phyloP scores from a whole-genome alignment of 331 rosid genomes.

The Pyrus hybrid region DNA sequence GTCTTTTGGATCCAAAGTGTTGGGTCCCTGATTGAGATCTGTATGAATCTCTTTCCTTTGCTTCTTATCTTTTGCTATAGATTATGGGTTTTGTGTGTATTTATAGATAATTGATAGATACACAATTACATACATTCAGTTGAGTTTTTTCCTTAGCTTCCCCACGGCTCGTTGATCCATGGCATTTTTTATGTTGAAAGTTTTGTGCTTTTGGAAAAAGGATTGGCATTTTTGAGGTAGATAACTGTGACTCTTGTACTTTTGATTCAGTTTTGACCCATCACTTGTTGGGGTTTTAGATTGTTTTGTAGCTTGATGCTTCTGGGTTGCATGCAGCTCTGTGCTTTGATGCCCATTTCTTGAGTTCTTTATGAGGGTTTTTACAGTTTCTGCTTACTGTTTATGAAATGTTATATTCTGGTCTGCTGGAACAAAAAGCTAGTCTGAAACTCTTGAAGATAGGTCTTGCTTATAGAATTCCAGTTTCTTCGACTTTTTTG shows the following conservation, averaged over 20 bases:
- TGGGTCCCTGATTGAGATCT: conserved; percentile 30
- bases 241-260: not conserved
- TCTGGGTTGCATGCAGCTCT: conserved; percentile 8
- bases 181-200: not conserved
- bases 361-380: not conserved
- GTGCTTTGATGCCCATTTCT: conserved; percentile 2
- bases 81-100: not conserved
- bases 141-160: conserved; percentile 7
- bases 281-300: not conserved
- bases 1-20: conserved; percentile 30
- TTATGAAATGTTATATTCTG: not conserved
- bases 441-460: no score
- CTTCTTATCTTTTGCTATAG: conserved; percentile 21
- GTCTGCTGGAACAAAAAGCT: not conserved
- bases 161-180: conserved; percentile 5
- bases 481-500: not conserved
- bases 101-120: not conserved
- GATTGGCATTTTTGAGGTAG: conserved; percentile 24
- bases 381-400: not conserved
- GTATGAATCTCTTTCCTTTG: conserved; percentile 22
- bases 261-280: not conserved
- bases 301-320: not conserved
- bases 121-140: conserved; percentile 6
- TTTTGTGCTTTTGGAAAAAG: conserved; percentile 4
- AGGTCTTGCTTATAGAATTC: no score